Evolutionary conservation across 352 stramenopile genomes (phyloP).

Genomic region (Nothophytophthora sp.): DNA sequence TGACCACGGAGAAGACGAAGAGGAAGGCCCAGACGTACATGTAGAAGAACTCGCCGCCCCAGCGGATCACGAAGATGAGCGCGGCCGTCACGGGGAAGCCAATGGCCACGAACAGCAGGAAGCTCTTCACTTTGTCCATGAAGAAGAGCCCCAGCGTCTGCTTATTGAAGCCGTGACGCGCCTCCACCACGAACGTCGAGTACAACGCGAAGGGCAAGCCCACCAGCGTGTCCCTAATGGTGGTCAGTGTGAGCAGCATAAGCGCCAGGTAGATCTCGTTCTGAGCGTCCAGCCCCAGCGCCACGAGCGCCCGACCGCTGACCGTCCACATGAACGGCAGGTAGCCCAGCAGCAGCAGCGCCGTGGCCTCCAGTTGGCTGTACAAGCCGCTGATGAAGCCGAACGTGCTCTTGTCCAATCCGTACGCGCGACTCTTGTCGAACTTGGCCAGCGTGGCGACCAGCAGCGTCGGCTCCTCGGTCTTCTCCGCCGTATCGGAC

Average conservation of each 20-base stretch:
- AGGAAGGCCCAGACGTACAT: conserved; percentile 97
- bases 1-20: conserved; percentile 92
- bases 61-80: conserved; percentile 75
- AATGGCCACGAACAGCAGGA: conserved; percentile 87
- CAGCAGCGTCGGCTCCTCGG: conserved; percentile 60
- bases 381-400: conserved; percentile 91
- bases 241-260: conserved; percentile 71
- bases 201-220: conserved; percentile 84
- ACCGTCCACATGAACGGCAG: conserved; percentile 94
- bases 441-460: conserved; percentile 92
- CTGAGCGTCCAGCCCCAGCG: conserved; percentile 50
- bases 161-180: conserved; percentile 98
- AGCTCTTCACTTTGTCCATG: conserved; percentile 94
- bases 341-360: conserved; percentile 91
- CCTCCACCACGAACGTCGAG: conserved; percentile 97
- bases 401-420: conserved; percentile 96
- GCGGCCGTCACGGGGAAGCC: conserved; percentile 63
- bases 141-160: conserved; percentile 94
- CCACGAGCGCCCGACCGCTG: conserved; percentile 59
- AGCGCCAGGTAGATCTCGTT: conserved; percentile 88
- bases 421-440: conserved; percentile 92
- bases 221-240: conserved; percentile 57
- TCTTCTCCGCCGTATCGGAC: conserved; percentile 10
- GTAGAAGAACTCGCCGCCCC: conserved; percentile 75
- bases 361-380: conserved; percentile 79